Evolutionary conservation across 768 basidiomycete genomes (phyloP).

Genomic region (Russula foetens): DNA sequence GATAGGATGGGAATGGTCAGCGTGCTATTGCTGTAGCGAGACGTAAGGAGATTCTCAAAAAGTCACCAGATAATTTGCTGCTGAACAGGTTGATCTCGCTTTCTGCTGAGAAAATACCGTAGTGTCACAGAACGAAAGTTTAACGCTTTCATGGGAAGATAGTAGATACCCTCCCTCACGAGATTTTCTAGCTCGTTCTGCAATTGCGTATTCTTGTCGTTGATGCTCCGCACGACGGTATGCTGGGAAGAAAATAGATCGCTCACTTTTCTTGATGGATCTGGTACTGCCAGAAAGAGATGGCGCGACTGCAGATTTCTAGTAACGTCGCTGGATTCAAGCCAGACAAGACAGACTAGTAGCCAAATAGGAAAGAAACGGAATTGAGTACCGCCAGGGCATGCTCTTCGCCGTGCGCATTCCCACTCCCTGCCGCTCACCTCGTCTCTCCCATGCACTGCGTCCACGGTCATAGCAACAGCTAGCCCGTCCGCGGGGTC

Average conservation of each 20-base stretch:
- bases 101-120: constrained; percentile 46
- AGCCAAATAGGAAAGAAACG: background rate
- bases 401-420: constrained; percentile 27
- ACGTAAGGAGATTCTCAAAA: background rate
- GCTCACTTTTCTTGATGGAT: constrained; percentile 74
- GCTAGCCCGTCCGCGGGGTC: too few species aligned
- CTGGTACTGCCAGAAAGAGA: constrained; percentile 91
- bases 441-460: too few species aligned
- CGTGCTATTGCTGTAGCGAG: too few species aligned
- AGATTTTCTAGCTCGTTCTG: constrained; percentile 85
- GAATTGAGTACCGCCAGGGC: background rate
- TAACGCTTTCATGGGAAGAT: background rate
- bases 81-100: constrained; percentile 64
- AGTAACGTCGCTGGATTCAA: constrained; percentile 65
- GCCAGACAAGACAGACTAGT: constrained; percentile 80
- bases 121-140: background rate
- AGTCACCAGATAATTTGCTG: constrained; percentile 58
- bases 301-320: constrained; percentile 80
- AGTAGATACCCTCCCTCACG: constrained; percentile 60
- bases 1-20: constrained; percentile 28
- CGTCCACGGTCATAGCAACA: too few species aligned
- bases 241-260: constrained; percentile 63
- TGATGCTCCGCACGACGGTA: constrained; percentile 71
- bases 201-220: constrained; percentile 72
- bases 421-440: too few species aligned